Evolutionary conservation across 2,329 filamentous ascomycete species (phyloP).

Genomic region (Neonectria hederae): DNA sequence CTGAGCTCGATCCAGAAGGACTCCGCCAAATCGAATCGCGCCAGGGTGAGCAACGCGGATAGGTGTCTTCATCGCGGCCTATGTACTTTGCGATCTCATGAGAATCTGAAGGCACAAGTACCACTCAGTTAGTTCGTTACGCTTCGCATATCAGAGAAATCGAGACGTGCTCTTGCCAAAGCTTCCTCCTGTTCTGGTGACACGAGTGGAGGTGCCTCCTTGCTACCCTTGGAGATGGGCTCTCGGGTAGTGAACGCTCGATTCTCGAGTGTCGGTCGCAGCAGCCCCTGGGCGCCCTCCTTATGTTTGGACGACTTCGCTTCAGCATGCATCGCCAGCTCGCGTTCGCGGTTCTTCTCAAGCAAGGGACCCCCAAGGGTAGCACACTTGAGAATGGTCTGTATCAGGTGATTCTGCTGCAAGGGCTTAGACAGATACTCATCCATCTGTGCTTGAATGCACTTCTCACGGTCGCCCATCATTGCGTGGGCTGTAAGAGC

Average conservation of each 20-base stretch:
- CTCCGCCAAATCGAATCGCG: not conserved
- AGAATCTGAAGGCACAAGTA: constrained; percentile 37
- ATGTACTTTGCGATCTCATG: constrained; percentile 43
- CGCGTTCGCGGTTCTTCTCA: constrained; percentile 76
- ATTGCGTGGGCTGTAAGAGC: constrained; percentile 97
- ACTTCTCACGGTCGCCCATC: constrained; percentile 98
- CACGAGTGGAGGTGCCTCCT: constrained; percentile 71
- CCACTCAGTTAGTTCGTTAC: constrained; percentile 47
- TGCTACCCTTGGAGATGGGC: constrained; percentile 60
- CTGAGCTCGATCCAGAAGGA: not conserved
- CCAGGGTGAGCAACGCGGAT: constrained; percentile 1
- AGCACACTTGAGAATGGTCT: constrained; percentile 96
- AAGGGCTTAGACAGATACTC: constrained; percentile 97
- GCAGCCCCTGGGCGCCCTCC: constrained; percentile 48
- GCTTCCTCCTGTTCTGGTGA: constrained; percentile 56
- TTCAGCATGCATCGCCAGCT: constrained; percentile 62
- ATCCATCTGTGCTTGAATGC: constrained; percentile 98
- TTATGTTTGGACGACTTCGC: constrained; percentile 56
- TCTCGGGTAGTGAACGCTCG: constrained; percentile 77
- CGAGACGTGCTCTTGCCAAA: constrained; percentile 60
- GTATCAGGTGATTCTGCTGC: constrained; percentile 96
- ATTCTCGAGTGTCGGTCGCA: constrained; percentile 58
- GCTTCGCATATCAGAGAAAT: constrained; percentile 52
- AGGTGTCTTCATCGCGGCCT: constrained; percentile 22
- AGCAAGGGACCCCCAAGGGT: constrained; percentile 86